These are phyloP conservation scores for Ogataea nitratoaversa DNA, from an alignment of 805 yeast genomes.

Conservation along the genomic window DNA sequence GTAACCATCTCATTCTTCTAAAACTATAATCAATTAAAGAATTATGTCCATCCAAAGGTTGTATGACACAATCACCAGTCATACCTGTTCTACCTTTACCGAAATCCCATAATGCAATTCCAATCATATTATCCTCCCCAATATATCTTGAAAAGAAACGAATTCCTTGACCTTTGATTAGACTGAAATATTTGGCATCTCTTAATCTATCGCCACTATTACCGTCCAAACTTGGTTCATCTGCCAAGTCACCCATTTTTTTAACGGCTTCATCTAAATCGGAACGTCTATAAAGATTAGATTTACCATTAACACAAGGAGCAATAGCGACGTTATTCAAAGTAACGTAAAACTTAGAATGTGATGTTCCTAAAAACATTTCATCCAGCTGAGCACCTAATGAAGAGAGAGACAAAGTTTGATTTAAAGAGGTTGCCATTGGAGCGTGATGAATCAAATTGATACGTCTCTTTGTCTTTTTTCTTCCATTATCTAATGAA, in stretches of 20 bases:
- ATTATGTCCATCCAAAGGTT: constrained; percentile 52
- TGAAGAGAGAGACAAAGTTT: constrained; percentile 20
- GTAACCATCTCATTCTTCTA: constrained; percentile 77
- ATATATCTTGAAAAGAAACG: constrained; percentile 73
- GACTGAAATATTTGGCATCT: constrained; percentile 30
- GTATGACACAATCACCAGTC: constrained; percentile 75
- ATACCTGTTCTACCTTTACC: constrained; percentile 68
- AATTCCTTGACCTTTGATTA: constrained; percentile 44
- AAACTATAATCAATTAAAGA: constrained; percentile 50
- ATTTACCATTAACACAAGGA: constrained; percentile 90
- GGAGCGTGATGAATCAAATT: constrained; percentile 82
- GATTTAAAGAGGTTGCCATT: constrained; percentile 39
- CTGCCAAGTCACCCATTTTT: constrained; percentile 28
- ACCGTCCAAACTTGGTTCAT: constrained; percentile 28
- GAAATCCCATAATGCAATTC: constrained; percentile 74
- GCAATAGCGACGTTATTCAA: constrained; percentile 72
- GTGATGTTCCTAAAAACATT: constrained; percentile 79
- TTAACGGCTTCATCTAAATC: constrained; percentile 58
- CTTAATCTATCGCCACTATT: constrained; percentile 30
- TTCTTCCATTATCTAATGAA: constrained; percentile 49
- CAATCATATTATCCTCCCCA: constrained; percentile 93
- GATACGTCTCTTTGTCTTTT: constrained; percentile 37
- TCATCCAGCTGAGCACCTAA: constrained; percentile 75
- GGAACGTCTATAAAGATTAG: constrained; percentile 68
- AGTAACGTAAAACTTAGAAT: constrained; percentile 78